Conservation (phyloP, 805 yeast species). For the Candida silvatica region DNA sequence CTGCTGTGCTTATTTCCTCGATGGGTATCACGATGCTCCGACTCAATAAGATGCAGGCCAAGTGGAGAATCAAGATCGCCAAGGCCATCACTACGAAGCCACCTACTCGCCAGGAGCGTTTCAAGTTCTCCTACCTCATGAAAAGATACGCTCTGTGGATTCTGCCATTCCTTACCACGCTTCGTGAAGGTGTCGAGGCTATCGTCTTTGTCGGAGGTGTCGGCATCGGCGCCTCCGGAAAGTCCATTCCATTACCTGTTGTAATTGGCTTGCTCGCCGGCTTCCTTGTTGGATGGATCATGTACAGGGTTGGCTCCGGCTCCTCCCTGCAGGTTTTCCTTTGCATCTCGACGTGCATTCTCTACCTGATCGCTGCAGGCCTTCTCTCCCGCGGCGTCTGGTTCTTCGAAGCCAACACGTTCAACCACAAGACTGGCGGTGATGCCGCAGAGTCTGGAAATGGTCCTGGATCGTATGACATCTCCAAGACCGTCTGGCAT, state of each 20-base stretch:
- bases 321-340: slow-evolving; percentile 76
- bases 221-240: slow-evolving; percentile 40
- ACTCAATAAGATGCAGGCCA: slow-evolving; percentile 87
- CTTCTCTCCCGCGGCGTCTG: slow-evolving; percentile 84
- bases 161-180: slow-evolving; percentile 76
- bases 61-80: slow-evolving; percentile 92
- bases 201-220: slow-evolving; percentile 93
- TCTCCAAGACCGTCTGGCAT: slow-evolving; percentile 75
- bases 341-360: slow-evolving; percentile 73
- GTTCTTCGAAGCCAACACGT: slow-evolving; percentile 67
- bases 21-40: slow-evolving; percentile 95
- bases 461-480: slow-evolving; percentile 89
- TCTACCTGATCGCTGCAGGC: slow-evolving; percentile 83
- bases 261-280: slow-evolving; percentile 77
- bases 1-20: slow-evolving; percentile 73
- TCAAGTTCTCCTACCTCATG: slow-evolving; percentile 40
- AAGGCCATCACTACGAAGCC: slow-evolving; percentile 60
- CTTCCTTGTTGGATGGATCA: slow-evolving; percentile 48
- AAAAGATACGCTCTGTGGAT: slow-evolving; percentile 79
- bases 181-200: slow-evolving; percentile 93
- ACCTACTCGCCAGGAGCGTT: slow-evolving; percentile 34
- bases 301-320: slow-evolving; percentile 74
- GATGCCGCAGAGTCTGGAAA: slow-evolving; percentile 85
- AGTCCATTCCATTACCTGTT: slow-evolving; percentile 82
- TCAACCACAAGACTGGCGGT: slow-evolving; percentile 66